Evolutionary conservation across 345 rosid species (phyloP).

Genomic region (Eucalyptus coolabah): DNA sequence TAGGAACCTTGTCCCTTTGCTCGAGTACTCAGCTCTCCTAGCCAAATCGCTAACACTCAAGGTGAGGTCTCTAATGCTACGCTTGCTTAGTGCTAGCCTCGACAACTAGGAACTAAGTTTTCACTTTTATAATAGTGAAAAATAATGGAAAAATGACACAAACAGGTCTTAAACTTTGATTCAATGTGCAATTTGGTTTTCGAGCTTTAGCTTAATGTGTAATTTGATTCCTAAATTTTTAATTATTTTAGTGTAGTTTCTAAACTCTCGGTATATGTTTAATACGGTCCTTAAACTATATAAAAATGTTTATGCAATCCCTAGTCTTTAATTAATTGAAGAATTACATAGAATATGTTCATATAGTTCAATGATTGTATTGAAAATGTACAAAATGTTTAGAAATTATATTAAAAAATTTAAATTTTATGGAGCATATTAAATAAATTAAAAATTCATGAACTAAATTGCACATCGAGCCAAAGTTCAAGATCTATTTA

Average conservation of each 20-base stretch:
- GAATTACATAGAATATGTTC: too few relatives aligned
- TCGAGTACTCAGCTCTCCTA: not conserved
- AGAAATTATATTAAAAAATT: accelerated
- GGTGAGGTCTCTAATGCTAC: accelerated
- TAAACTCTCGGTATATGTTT: accelerated
- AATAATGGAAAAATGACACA: too few relatives aligned
- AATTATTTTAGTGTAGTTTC: too few relatives aligned
- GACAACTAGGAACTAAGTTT: not conserved
- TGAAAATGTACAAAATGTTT: too few relatives aligned
- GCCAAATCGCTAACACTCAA: accelerated
- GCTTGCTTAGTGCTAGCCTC: not conserved
- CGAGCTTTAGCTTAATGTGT: accelerated
- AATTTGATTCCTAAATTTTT: accelerated
- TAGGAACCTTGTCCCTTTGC: accelerated
- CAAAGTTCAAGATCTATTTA: too few relatives aligned
- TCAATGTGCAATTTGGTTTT: accelerated
- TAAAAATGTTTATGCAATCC: too few relatives aligned
- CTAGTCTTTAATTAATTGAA: too few relatives aligned
- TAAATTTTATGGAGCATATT: accelerated
- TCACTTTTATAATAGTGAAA: not conserved
- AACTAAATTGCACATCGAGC: too few relatives aligned
- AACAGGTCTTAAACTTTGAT: accelerated
- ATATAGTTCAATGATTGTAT: too few relatives aligned
- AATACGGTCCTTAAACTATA: too few relatives aligned
- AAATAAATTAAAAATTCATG: too few relatives aligned